A percentile compares a stretch with the other conserved stretches of the same genome.
Conservation (phyloP, 1,284 basidiomycete species). For the Phenoliferia sp. region DNA sequence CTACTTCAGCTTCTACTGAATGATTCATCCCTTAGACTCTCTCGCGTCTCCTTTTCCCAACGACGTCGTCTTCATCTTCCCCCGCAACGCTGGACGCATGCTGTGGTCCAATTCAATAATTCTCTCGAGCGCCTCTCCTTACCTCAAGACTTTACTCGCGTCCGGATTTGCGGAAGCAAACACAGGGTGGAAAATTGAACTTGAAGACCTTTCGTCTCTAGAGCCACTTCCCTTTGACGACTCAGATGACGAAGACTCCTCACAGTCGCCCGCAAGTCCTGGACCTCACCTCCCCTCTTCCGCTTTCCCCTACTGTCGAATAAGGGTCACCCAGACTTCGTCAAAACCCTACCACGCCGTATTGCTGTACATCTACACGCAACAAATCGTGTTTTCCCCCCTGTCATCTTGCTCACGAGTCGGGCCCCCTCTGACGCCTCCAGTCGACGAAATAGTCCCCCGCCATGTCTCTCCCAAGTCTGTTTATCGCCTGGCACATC, state of each 20-base stretch:
- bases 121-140: not conserved
- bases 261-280: not conserved
- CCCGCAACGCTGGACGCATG: not conserved
- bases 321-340: conserved; percentile 6
- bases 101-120: not conserved
- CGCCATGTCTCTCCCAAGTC: conserved; percentile 8
- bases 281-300: not conserved
- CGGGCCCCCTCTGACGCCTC: not conserved
- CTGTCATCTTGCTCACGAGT: not conserved
- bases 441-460: not conserved
- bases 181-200: not conserved
- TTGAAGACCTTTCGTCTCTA: not conserved
- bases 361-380: conserved; percentile 39
- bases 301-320: not conserved
- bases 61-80: not conserved
- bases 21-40: no score
- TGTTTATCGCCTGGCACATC: conserved; percentile 8
- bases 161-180: conserved; percentile 2
- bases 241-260: not conserved
- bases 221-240: not conserved
- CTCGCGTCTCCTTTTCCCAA: not conserved
- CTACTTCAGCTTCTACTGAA: no score
- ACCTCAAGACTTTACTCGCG: conserved; percentile 5
- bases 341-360: conserved; percentile 40
- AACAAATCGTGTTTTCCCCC: conserved; percentile 10